phyloP scores from a whole-genome alignment of 805 yeast species.

The Diddensiella transvaalensis region DNA sequence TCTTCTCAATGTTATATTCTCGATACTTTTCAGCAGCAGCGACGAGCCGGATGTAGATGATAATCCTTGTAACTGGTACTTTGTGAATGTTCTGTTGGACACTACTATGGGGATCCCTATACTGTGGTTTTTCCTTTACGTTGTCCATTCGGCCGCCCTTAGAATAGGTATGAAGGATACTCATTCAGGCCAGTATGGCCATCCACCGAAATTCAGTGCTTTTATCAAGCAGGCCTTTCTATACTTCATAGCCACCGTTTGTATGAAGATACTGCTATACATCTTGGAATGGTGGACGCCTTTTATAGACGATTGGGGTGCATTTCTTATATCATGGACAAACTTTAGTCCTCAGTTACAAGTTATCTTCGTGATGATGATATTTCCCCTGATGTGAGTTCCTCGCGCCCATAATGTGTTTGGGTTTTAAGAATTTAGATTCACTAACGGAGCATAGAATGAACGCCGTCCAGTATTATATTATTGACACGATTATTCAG shows the following conservation, averaged over 20 bases:
- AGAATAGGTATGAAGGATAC: constrained; percentile 40
- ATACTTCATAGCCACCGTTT: constrained; percentile 58
- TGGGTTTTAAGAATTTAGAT: not conserved
- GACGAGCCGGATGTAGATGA: constrained; percentile 39
- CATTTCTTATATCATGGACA: constrained; percentile 78
- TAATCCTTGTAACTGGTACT: constrained; percentile 94
- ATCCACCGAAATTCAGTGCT: constrained; percentile 58
- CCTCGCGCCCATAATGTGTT: not conserved
- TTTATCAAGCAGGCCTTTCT: constrained; percentile 69
- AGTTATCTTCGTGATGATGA: constrained; percentile 80
- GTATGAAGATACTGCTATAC: constrained; percentile 61
- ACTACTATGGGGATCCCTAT: constrained; percentile 93
- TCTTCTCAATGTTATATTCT: constrained; percentile 65
- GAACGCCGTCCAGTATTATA: constrained; percentile 49
- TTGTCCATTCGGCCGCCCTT: constrained; percentile 44
- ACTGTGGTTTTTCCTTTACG: constrained; percentile 53
- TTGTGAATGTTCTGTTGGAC: constrained; percentile 80
- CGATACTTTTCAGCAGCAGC: constrained; percentile 46
- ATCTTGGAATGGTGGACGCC: constrained; percentile 60
- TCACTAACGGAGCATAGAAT: constrained; percentile 24
- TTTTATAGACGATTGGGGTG: constrained; percentile 64
- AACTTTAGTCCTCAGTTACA: constrained; percentile 77
- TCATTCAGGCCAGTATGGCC: constrained; percentile 59
- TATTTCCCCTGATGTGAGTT: constrained; percentile 35
- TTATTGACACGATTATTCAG: constrained; percentile 58